Evolutionary conservation across 1,284 basidiomycete species (phyloP), one percentile per base, ranked within the genome.

Genomic region (Fomitopsis betulina): DNA sequence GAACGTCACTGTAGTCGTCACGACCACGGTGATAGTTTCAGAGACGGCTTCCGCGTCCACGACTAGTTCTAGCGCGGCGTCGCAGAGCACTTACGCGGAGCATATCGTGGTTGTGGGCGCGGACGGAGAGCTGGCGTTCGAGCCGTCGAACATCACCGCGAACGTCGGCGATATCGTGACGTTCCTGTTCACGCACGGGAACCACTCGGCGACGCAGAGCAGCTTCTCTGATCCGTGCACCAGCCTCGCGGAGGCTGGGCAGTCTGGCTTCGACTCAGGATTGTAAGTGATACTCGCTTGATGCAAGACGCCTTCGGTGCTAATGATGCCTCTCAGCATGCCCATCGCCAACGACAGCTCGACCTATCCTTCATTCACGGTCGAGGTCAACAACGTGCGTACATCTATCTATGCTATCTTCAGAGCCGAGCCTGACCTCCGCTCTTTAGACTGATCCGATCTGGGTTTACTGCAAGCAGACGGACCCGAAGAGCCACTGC

Each of bases 391-490:
- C 71, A 78, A 84, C 67, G 78, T 83, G 63, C 38, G 77, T 70
- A 6, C 55, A 40, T 9, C 54, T 38, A 43, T 54, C 23, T 39
- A 27, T 23, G 27, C 37, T 56, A 15, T 30, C 25, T 17, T 15
- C 27, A 15, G 13, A n/a, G 6, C 25, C 19, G 17, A 43, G 6
- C 19, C 21, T 23, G 6, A 43, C 25, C 25, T 47, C 13, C 53
- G 2, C 53, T 77, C 27, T 8, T 5, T 64, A 74, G 70, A 75
- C 76, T 15, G 63, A 72, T 4, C 79, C 84, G 9, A 76, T 85
- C 58, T 86, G 83, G 83, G 84, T 83, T 72, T 85, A 74, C 78
- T 86, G 84, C 73, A 79, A 79, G 62, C 80, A 82, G 63, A 72
- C 75, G 13, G n/a, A 58, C 5, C 79, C 79, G 17, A 23, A 76